Percentiles rank a stretch among this genome's conserved stretches.
Evolutionary conservation across 2,329 filamentous ascomycete species (phyloP).

Genomic region (Paracamarosporium sp.): DNA sequence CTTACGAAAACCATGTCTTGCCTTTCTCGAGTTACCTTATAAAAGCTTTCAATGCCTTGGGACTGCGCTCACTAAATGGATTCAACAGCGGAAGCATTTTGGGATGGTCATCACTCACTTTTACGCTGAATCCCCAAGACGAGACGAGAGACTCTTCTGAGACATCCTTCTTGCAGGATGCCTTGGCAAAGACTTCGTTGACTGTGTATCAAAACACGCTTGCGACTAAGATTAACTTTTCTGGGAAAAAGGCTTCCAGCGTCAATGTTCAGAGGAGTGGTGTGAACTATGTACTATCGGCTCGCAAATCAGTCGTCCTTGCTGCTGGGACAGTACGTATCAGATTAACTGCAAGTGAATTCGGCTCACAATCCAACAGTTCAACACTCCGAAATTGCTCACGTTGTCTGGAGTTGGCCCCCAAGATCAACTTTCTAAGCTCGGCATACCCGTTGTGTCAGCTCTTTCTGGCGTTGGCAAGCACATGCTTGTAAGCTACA

Average conservation of each 20-base stretch:
- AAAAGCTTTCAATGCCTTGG: background rate
- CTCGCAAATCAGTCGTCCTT: constrained; percentile 15
- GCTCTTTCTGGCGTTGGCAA: constrained; percentile 67
- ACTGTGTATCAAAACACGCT: constrained; percentile 70
- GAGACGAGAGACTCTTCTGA: constrained; percentile 21
- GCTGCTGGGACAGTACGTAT: constrained; percentile 51
- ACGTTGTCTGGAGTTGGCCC: constrained; percentile 55
- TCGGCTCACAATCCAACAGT: too few relatives aligned
- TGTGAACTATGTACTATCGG: constrained; percentile 11
- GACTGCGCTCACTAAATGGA: background rate
- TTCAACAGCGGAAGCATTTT: background rate
- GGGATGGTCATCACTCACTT: too few relatives aligned
- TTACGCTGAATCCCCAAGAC: constrained; percentile 14
- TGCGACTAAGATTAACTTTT: constrained; percentile 49
- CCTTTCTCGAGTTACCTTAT: background rate
- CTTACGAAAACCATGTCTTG: background rate
- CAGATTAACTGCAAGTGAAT: too few relatives aligned
- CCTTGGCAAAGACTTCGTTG: constrained; percentile 17
- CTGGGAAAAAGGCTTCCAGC: constrained; percentile 1
- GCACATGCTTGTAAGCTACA: constrained; percentile 46
- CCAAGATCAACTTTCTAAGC: constrained; percentile 54
- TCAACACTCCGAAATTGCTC: too few relatives aligned
- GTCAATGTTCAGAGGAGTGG: background rate
- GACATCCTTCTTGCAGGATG: constrained; percentile 23
- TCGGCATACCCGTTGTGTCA: constrained; percentile 58